phyloP scores from a whole-genome alignment of 169 alveolate genomes.

The Cryptosporidium muris region DNA sequence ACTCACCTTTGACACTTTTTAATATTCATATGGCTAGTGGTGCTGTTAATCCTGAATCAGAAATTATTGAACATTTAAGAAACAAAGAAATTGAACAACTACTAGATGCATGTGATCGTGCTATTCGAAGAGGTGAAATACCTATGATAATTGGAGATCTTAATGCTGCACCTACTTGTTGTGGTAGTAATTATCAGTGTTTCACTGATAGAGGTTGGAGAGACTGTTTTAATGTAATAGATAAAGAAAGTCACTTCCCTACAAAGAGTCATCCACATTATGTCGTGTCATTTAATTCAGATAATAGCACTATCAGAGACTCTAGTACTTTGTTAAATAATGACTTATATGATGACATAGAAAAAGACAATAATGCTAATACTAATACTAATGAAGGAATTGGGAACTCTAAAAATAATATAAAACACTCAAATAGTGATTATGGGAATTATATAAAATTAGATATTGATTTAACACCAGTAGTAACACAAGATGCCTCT shows the following conservation, averaged over 20 bases:
- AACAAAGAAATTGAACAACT: constrained; percentile 86
- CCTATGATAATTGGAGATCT: constrained; percentile 89
- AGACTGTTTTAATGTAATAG: constrained; percentile 79
- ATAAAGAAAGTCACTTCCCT: constrained; percentile 8
- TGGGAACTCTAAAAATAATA: constrained; percentile 2
- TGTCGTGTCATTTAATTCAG: neutral
- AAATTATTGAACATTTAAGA: constrained; percentile 83
- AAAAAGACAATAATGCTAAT: constrained; percentile 14
- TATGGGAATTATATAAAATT: constrained; percentile 19
- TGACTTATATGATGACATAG: constrained; percentile 54
- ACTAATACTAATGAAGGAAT: constrained; percentile 8
- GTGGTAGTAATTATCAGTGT: constrained; percentile 86
- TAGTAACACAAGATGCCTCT: constrained; percentile 3
- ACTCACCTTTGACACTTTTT: constrained; percentile 77
- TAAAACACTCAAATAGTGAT: neutral
- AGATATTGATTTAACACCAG: constrained; percentile 44
- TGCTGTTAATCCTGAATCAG: constrained; percentile 88
- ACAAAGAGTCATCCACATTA: constrained; percentile 18
- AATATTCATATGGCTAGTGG: constrained; percentile 90
- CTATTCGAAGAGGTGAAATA: constrained; percentile 82
- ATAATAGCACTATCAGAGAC: neutral
- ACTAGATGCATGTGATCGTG: constrained; percentile 81
- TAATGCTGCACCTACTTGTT: constrained; percentile 88
- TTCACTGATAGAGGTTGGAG: constrained; percentile 88
- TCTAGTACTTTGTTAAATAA: constrained; percentile 1